Evolutionary conservation across 176 grass and related monocot genomes (phyloP).

Genomic region (Dendrocalamus sinicus): DNA sequence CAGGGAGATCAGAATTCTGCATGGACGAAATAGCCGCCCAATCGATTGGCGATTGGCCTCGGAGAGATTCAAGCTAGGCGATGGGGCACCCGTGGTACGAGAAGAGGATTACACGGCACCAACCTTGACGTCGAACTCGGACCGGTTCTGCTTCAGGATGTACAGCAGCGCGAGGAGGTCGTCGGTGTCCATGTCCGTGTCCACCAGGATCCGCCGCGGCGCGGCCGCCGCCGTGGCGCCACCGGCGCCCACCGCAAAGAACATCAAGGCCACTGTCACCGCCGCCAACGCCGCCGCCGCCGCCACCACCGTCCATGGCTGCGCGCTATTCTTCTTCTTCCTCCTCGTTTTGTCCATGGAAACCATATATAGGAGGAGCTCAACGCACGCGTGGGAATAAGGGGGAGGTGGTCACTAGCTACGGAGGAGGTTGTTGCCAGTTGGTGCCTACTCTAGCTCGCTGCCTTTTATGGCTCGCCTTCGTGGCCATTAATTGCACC

Average conservation of each 20-base stretch:
- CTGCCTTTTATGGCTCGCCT: conserved; percentile 37
- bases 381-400: background rate
- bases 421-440: background rate
- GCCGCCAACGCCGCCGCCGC: background rate
- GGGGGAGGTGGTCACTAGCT: background rate
- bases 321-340: background rate
- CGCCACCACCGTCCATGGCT: background rate
- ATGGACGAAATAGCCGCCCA: background rate
- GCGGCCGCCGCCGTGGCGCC: background rate
- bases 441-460: background rate
- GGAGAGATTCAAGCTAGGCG: background rate
- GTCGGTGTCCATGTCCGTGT: conserved; percentile 91
- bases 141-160: conserved; percentile 80
- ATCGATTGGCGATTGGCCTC: background rate
- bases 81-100: background rate
- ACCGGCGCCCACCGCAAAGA: background rate
- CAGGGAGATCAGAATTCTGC: background rate
- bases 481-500: background rate
- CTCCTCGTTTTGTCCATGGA: conserved; percentile 14
- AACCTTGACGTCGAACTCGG: conserved; percentile 77
- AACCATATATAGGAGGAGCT: background rate
- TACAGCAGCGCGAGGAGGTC: conserved; percentile 83
- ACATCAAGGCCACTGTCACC: background rate
- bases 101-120: background rate
- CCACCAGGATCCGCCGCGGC: conserved; percentile 69